Evolutionary conservation across 148 eudicot species (phyloP), one percentile per base, ranked within the genome.

Genomic region (Nyssa sinensis): DNA sequence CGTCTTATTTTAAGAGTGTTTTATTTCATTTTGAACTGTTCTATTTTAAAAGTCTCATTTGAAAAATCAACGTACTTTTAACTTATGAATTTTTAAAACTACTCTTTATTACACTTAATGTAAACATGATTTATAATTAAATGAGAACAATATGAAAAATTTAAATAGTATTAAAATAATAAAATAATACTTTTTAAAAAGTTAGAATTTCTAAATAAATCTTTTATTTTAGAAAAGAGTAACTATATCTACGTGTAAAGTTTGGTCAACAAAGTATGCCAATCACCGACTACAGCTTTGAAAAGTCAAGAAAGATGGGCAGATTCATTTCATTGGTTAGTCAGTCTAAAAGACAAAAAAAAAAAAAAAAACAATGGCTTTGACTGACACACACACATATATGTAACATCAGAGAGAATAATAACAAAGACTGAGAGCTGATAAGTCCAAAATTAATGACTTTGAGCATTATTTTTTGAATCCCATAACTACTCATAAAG

Each of bases 281-380:
- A 24, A 32, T 2, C n/a, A 41, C 17, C 17, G 16, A 12, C 16
- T 21, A 62, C 37, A 29, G n/a, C 39, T 21, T 65, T 35, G 41
- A 51, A n/a, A 51, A 51, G 61, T 69, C 37, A 69, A 29, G 29
- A 24, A 70, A 57, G 63, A 55, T 12, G 62, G 63, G 60, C 72
- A 69, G 62, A n/a, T n/a, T n/a, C n/a, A n/a, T 27, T 59, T 37
- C 74, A 71, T 71, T 71, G 74, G 59, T 35, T 33, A 31, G 41
- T 70, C 63, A 32, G 63, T 55, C 28, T 57, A 12, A 28, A 9
- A n/a, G n/a, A n/a, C n/a, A 8, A 37, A 5, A 41, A 1, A 23
- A 59, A n/a, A n/a, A n/a, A 11, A 57, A n/a, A 24, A 6, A 7
- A 34, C 19, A n/a, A 34, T 58, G 14, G 53, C 9, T 59, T 71